Evolutionary conservation across 2,329 filamentous ascomycete species (phyloP).

Genomic region (Fusarium sp.): DNA sequence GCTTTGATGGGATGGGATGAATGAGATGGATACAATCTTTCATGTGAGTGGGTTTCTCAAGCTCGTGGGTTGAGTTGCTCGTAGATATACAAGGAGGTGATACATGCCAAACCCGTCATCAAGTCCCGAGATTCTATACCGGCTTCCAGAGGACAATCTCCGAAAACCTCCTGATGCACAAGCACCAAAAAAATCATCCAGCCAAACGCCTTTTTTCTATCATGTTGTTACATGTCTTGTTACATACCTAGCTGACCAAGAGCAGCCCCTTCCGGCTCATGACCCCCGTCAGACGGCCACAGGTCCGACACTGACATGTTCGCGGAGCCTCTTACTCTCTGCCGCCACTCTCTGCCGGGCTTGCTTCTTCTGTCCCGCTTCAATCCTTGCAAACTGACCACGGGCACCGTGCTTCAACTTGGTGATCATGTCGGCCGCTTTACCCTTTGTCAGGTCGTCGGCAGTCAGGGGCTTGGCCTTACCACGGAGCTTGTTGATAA

Average conservation of each 20-base stretch:
- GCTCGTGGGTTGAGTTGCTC: constrained; percentile 19
- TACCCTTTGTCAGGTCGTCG: constrained; percentile 78
- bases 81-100: background rate
- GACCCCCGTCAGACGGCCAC: constrained; percentile 39
- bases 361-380: constrained; percentile 64
- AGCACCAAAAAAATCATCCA: background rate
- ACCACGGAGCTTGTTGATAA: constrained; percentile 74
- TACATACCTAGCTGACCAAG: constrained; percentile 16
- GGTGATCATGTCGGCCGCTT: constrained; percentile 90
- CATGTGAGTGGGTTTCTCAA: background rate
- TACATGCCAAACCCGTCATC: constrained; percentile 4
- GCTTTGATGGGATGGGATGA: background rate
- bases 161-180: constrained; percentile 2
- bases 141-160: constrained; percentile 25
- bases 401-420: constrained; percentile 87
- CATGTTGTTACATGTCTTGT: constrained; percentile 30
- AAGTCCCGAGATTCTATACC: background rate
- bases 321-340: constrained; percentile 59
- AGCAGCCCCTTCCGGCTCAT: constrained; percentile 7
- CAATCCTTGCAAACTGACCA: constrained; percentile 68
- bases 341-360: constrained; percentile 52
- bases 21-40: background rate
- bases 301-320: constrained; percentile 69
- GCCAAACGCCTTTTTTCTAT: constrained; percentile 21
- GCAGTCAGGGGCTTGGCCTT: constrained; percentile 64